Base-by-base conservation (phyloP, 1,284 basidiomycete species). In the Chondrostereum purpureum region DNA sequence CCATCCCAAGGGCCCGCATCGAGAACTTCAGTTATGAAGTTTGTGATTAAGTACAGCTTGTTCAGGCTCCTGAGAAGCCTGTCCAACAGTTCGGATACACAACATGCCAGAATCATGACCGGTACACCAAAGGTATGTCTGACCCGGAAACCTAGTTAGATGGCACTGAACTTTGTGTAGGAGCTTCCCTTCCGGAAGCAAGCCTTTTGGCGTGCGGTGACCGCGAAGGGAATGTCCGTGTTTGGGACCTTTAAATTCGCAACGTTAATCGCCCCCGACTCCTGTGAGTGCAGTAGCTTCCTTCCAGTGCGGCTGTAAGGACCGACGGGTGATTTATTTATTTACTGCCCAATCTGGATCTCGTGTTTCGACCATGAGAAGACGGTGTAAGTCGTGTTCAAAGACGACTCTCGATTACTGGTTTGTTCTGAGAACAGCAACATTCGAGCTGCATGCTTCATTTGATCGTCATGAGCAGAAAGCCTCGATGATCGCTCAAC, bases 231-330 rank as follows among this genome's bases (percentile, higher is more conserved):
- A 48, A 23, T 19, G 59, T 77, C 33, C 68, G 65, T 22, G 33
- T 75, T 3, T 77, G 75, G 75, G 74, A 77, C 54, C 48, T 75
- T n/a, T n/a, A n/a, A n/a, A n/a, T n/a, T 34, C 68, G 75, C 21
- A 69, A 68, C 20, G 40, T 57, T 13, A 55, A 58, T n/a, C 51
- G 52, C 8, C 48, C 57, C 19, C 36, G 31, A 42, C 55, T 22
- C 53, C 53, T 46, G 69, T 73, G 36, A 47, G 62, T 44, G n/a
- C n/a, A n/a, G n/a, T n/a, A n/a, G n/a, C n/a, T n/a, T n/a, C n/a
- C n/a, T n/a, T n/a, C n/a, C n/a, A n/a, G n/a, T n/a, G n/a, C n/a
- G n/a, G n/a, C n/a, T n/a, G n/a, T n/a, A n/a, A n/a, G n/a, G n/a
- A n/a, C n/a, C 11, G 22, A 12, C 22, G 34, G 43, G 41, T 17